Evolutionary conservation across 768 basidiomycete species (phyloP), one percentile per base, ranked within the genome.

Genomic region (Clathrus columnatus): DNA sequence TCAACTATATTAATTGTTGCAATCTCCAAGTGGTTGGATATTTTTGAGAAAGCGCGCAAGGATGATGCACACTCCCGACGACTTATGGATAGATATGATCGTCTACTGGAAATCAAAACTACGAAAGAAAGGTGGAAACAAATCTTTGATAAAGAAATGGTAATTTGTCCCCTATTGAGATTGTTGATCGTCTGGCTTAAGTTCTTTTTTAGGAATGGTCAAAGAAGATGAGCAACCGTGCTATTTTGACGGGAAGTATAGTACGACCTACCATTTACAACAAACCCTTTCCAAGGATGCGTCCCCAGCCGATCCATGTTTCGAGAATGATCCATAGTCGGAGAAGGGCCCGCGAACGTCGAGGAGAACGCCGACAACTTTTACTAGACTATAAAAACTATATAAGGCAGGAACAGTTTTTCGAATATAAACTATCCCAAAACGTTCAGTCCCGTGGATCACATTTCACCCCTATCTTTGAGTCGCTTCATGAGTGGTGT

Each of bases 231-330:
- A 75, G 71, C 32, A 77, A 73, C 20, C 78, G 82, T 3, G 83
- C 87, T 11, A 82, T 85, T 29, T 68, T 91, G 57, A 91, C 87
- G 6, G 87, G 90, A 4, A 76, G 74, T 1, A 79, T 80, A 65
- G 64, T 91, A n/a, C 81, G 80, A 10, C 78, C 90, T 0, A 75
- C 84, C 0, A 50, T 79, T 7, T 80, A 69, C 68, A 81, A 91
- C 64, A 73, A 70, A 0, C 88, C 91, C 1, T 76, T 96, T 14
- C 91, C 91, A 0, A 81, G 88, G 0, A 71, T 96, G 61, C 81
- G 77, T 41, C 90, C 88, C 0, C 91, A 95, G 59, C 93, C 94
- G 0, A 61, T 69, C 4, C 72, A 76, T n/a, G 78, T 92, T 45
- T 75, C 79, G 1, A 76, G 79, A 65, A 89, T 92, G 72, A 87